Conservation (phyloP, 768 basidiomycete species). For the Lentinus tigrinus region DNA sequence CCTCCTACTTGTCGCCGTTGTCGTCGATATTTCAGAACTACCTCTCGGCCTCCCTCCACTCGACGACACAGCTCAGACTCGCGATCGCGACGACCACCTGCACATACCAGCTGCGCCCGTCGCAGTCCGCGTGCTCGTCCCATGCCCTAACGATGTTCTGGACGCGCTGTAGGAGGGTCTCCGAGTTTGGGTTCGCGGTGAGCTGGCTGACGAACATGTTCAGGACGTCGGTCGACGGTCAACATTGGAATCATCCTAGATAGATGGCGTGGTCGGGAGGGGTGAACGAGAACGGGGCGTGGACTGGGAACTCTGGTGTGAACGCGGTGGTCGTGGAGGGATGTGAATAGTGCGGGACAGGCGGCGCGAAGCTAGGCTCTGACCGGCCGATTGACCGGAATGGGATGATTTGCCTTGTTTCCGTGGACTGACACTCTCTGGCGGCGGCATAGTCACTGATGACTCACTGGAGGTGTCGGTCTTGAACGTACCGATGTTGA, state of each 20-base stretch:
- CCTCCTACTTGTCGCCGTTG: conserved; percentile 85
- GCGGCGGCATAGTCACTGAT: conserved; percentile 44
- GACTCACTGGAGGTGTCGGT: conserved; percentile 55
- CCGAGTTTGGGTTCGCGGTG: conserved; percentile 84
- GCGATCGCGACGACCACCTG: conserved; percentile 95
- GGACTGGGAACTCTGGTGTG: conserved; percentile 86
- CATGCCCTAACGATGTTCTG: conserved; percentile 91
- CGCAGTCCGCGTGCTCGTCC: conserved; percentile 98
- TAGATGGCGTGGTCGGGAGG: conserved; percentile 58
- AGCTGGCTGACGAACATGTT: conserved; percentile 89
- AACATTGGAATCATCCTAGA: conserved; percentile 60
- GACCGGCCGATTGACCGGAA: conserved; percentile 52
- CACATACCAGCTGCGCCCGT: conserved; percentile 97
- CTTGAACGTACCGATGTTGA: conserved; percentile 49
- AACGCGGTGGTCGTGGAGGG: conserved; percentile 61
- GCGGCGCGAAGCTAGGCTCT: conserved; percentile 62
- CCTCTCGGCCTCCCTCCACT: conserved; percentile 99
- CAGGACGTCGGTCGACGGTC: conserved; percentile 83
- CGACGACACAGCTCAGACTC: conserved; percentile 92
- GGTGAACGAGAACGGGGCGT: conserved; percentile 95
- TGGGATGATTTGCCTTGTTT: conserved; percentile 51
- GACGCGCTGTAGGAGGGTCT: conserved; percentile 84
- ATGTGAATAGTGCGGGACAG: conserved; percentile 85
- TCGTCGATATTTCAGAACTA: conserved; percentile 99
- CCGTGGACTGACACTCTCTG: conserved; percentile 63